Base-by-base conservation (phyloP, 352 stramenopile species). In the Phytopythium oedochilum region DNA sequence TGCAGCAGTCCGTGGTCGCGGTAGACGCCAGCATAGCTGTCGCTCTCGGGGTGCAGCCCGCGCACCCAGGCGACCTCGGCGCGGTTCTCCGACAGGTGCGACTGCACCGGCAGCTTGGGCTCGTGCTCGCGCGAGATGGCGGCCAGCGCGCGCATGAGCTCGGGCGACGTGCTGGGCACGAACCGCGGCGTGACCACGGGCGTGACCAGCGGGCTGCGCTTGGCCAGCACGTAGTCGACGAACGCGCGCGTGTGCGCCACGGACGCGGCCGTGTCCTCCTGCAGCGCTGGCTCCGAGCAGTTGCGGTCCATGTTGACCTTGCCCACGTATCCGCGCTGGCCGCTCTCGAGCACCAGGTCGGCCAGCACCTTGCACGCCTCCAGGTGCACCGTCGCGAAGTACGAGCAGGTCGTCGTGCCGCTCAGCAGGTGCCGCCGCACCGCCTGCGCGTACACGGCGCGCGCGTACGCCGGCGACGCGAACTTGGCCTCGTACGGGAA, bases 231-330 rank as follows among this genome's bases (percentile, higher is more conserved):
- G 54, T 96, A 96, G 50, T 86, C 64, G 36, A 98, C 75, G 55
- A 98, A 97, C 23, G 70, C 70, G 55, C 85, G 72, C 5, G 90
- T 97, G 59, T 97, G 77, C 31, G 75, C 38, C 39, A 97, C 75
- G 22, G 85, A 96, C 47, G 75, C 58, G 22, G 90, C 63, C 11
- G 89, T 98, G 32, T 89, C 78, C 58, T 98, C 94, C 12, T 74
- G 66, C 56, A 98, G 86, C 31, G 79, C 71, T 4, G 78, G 65
- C 47, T 28, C 32, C 23, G 88, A 83, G 34, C 64, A 73, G 61
- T 98, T 97, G 49, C 91, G 86, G 70, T 98, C 95, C 95, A 98
- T 98, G 64, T 93, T 97, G 61, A 98, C 94, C 63, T 98, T 98
- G 36, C 93, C 94, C 10, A 98, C 71, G 68, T 89, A 92, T 0